phyloP scores from a whole-genome alignment of 441 rosid species.

The Geranium incanum region DNA sequence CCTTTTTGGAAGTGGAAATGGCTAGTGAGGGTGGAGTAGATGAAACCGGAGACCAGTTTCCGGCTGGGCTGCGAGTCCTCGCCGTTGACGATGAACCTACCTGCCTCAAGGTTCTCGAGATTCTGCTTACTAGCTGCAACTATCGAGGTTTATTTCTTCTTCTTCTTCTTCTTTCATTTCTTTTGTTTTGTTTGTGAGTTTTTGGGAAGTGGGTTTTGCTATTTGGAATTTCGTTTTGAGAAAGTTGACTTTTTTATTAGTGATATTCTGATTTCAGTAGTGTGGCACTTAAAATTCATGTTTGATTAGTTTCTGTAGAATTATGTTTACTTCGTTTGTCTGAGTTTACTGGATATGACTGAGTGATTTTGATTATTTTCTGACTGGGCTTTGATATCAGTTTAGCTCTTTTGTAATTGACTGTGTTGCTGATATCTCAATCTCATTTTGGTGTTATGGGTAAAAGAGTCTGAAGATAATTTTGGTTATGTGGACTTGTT shows the following conservation, averaged over 20 bases:
- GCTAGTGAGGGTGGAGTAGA: slow-evolving; percentile 38
- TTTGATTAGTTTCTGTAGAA: slow-evolving; percentile 11
- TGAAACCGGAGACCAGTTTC: slow-evolving; percentile 50
- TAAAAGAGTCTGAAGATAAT: neutral
- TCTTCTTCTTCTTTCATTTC: neutral
- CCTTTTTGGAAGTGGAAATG: slow-evolving; percentile 30
- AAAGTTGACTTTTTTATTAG: slow-evolving; percentile 11
- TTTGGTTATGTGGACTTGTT: neutral
- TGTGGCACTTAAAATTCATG: neutral
- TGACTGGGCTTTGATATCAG: neutral
- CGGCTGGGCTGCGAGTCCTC: slow-evolving; percentile 79
- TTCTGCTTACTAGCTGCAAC: slow-evolving; percentile 68
- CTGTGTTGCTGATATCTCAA: neutral
- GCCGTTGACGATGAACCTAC: slow-evolving; percentile 94
- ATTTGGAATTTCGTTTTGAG: slow-evolving; percentile 12
- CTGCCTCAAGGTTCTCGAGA: slow-evolving; percentile 57
- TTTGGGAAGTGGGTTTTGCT: neutral
- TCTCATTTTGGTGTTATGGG: neutral
- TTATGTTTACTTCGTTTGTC: neutral
- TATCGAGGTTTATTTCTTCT: slow-evolving; percentile 45
- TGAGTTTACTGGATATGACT: slow-evolving; percentile 7
- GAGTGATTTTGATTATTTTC: slow-evolving; percentile 16
- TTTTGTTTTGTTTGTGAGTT: neutral
- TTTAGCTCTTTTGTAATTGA: neutral
- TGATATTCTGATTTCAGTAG: neutral